Base-by-base conservation (phyloP, 345 rosid genomes). In the Eucalyptus sideroxylon region DNA sequence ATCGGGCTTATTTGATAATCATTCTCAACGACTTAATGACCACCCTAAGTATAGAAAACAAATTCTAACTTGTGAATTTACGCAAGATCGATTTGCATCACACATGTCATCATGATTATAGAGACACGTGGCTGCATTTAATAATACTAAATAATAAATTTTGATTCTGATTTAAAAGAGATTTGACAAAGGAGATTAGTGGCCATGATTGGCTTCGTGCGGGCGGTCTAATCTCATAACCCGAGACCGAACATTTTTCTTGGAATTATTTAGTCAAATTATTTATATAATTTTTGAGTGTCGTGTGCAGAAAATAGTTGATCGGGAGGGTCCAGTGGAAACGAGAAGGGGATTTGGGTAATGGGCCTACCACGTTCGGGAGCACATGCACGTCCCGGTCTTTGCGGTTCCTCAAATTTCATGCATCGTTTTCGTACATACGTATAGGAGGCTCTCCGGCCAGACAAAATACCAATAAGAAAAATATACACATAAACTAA, bases 321-420 rank as follows among this genome's bases (percentile, higher is more conserved):
- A 72, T 37, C 27, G 11, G 24, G 30, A 42, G 65, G 47, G 62
- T 30, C 26, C 60, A 23, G 17, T 13, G 37, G 51, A 88, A 5
- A 16, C 87, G 67, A 37, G 40, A 40, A 72, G 17, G 45, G 15
- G 60, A 86, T 31, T 30, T 62, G 55, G 60, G 80, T 9, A 42
- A 62, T 40, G 95, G 91, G 72, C 94, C 95, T 92, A 93, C 96
- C 96, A 95, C 87, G 96, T 94, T 55, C 89, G 77, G 27, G 17
- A 80, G 93, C 95, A 95, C 95, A 95, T 95, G 96, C 91, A 88
- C 51, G n/a, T 27, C 47, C 93, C 95, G 92, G 87, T 5, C 47
- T 87, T 90, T 8, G 40, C 90, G 94, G 89, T 86, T 91, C 90
- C 88, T 87, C 88, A 81, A 21, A 11, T 31, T 90, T 83, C 91